Conservation (phyloP, 2,329 filamentous ascomycete species). For the Exophiala alcalophila region DNA sequence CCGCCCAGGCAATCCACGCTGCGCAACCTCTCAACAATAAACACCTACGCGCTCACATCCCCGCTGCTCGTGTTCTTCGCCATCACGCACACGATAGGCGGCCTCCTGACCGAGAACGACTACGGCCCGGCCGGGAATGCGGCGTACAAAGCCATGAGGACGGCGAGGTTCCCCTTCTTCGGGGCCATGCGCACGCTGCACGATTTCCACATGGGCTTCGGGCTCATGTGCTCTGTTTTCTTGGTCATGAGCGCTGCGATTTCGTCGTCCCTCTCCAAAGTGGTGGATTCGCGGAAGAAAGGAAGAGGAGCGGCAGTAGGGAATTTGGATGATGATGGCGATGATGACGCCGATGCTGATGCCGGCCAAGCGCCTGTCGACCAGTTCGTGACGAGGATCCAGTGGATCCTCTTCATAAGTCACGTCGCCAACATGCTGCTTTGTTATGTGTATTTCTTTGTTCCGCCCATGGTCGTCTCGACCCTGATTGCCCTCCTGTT, state of each 20-base stretch:
- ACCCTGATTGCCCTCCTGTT: neutral
- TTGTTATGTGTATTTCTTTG: neutral
- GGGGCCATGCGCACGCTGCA: neutral
- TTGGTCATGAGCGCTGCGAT: neutral
- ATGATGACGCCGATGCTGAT: neutral
- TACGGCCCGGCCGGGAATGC: neutral
- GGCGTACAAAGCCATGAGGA: neutral
- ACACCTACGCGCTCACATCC: neutral
- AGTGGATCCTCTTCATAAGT: neutral
- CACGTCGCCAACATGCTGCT: neutral
- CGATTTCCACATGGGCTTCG: conserved; percentile 1
- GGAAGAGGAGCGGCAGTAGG: neutral
- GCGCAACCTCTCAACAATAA: no score
- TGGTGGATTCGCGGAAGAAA: neutral
- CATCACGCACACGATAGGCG: neutral
- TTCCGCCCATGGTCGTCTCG: conserved; percentile 1
- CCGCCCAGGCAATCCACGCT: no score
- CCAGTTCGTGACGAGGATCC: neutral
- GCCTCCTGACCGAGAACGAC: neutral
- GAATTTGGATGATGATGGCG: neutral
- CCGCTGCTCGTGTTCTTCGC: neutral
- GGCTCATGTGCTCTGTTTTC: neutral
- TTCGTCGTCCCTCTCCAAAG: neutral
- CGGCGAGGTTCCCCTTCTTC: neutral
- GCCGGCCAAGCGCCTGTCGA: neutral